Base-by-base conservation (phyloP, 2,329 filamentous ascomycete genomes). In the Colletotrichum tabaci region DNA sequence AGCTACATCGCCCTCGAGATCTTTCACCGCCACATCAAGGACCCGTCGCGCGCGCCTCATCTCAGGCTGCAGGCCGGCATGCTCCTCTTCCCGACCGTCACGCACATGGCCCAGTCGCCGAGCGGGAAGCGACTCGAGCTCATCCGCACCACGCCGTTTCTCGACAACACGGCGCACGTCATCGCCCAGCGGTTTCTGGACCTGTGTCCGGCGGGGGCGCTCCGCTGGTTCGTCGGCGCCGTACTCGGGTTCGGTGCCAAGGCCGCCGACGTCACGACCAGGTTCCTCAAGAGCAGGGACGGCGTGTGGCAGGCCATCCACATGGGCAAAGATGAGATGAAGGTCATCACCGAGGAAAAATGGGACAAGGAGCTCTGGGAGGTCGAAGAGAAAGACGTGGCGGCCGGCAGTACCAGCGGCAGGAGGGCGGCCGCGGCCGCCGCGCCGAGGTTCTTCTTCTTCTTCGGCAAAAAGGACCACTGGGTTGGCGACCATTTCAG, bases 11-110 rank as follows among this genome's bases (percentile, higher is more conserved):
- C 88, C 3, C 88, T 94, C 74, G 92, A 95, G 78, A 82, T 93
- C 40, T 87, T 93, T 58, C 84, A 90, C 72, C 84, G 89, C 12
- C 87, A 90, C 73, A 82, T 85, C 46, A 82, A 83, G 47, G 75
- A 82, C 49, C 77, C 79, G 0, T 71, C 74, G 15, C 67, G 77
- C 15, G 79, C 79, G 1, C 80, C 82, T n/a, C 77, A 80, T 56
- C 77, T 87, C n/a, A 79, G 77, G 13, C 81, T 90, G 26, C 79
- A 78, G 46, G 82, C 86, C 38, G 92, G 87, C 1, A 84, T 94
- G 52, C 84, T 95, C 67, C 85, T 95, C 21, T 94, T 94, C 78
- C 92, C 93, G 1, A 94, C 93, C 1, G 87, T 95, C 47, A 87
- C 91, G n/a, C 88, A 94, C 80, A 91, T 95, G 73, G 89, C 90